Evolutionary conservation across 2,329 filamentous ascomycete species (phyloP), one percentile per base, ranked within the genome.

Genomic region (Alternaria brassicicola): DNA sequence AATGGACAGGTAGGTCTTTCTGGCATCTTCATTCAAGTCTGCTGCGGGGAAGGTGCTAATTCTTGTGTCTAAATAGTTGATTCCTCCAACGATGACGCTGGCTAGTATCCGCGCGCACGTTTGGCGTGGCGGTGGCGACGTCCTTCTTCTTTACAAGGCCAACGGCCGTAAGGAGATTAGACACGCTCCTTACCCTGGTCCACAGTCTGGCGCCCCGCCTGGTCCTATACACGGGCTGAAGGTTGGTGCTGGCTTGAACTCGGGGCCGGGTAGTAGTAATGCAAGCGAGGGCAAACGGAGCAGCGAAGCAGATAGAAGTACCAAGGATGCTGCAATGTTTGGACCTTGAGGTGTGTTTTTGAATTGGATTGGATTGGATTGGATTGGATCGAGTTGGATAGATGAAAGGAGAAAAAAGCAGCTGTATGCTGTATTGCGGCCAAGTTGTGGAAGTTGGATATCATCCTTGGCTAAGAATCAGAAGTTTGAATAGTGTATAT

Each of bases 81-180:
- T 98, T 25, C 86, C 90, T 2, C 87, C 89, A 6, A 90, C 89
- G 30, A 97, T 97, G 89, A 98, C 90, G 33, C 85, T 99, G n/a
- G 92, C 93, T 4, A 97, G 93, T 0, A 88, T 99, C 41, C 89
- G 94, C 30, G 89, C 93, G 2, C 93, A 97, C 73, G 84, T 98
- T 52, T 99, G 95, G 95, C 92, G 96, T 70, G 92, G 91, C 41
- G 92, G 92, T n/a, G 93, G 90, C 69, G 95, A 99, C 78, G 90
- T 99, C 64, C 80, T 96, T 52, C 82, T 99, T 48, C 87, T 92
- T 72, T 99, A 99, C 83, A 96, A 93, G 74, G 85, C 90, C 50
- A 99, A 97, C 69, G 93, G 93, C n/a, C 88, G 87, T 71, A 94
- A 92, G 78, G 82, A 85, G 59, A 83, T 83, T 60, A 72, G 70